These are phyloP conservation scores for Kentomonas sorsogonicus DNA, from an alignment of 208 protist species.

Conservation along the genomic window DNA sequence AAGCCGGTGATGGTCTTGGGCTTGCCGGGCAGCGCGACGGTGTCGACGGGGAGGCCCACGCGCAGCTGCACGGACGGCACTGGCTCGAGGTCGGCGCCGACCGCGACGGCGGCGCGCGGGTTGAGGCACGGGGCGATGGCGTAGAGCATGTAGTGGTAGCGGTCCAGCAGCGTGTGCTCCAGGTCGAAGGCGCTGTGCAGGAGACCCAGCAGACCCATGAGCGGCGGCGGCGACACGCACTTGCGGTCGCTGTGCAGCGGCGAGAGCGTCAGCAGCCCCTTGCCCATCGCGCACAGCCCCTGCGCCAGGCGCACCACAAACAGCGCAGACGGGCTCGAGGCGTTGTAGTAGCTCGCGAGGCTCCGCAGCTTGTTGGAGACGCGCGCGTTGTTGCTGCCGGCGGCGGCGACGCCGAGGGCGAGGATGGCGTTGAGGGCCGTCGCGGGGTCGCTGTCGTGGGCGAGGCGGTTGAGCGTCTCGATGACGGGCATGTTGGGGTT, in stretches of 20 bases:
- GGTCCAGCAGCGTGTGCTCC: constrained; percentile 86
- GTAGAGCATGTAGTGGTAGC: constrained; percentile 97
- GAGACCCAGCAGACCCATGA: constrained; percentile 91
- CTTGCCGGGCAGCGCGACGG: constrained; percentile 96
- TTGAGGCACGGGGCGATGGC: constrained; percentile 89
- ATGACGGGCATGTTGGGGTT: constrained; percentile 96
- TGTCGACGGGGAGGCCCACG: constrained; percentile 92
- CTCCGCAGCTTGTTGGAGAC: constrained; percentile 93
- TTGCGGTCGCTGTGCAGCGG: constrained; percentile 93
- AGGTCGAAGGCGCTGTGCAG: constrained; percentile 93
- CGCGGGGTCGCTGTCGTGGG: constrained; percentile 95
- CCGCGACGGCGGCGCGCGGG: constrained; percentile 96
- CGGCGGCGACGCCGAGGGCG: constrained; percentile 93
- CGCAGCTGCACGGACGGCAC: constrained; percentile 90
- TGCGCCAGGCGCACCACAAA: constrained; percentile 88
- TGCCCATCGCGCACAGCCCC: constrained; percentile 97
- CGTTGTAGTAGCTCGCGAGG: constrained; percentile 95
- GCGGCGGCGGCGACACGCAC: constrained; percentile 73
- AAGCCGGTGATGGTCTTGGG: constrained; percentile 99
- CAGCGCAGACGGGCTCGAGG: too few relatives aligned
- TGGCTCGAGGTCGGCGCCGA: constrained; percentile 94
- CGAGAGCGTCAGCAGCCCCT: constrained; percentile 96
- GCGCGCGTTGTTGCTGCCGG: constrained; percentile 98
- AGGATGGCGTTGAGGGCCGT: constrained; percentile 96
- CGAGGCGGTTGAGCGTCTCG: constrained; percentile 97